Evolutionary conservation across 2,329 filamentous ascomycete species (phyloP), one percentile per base, ranked within the genome.

Genomic region (Penicillium italicum): DNA sequence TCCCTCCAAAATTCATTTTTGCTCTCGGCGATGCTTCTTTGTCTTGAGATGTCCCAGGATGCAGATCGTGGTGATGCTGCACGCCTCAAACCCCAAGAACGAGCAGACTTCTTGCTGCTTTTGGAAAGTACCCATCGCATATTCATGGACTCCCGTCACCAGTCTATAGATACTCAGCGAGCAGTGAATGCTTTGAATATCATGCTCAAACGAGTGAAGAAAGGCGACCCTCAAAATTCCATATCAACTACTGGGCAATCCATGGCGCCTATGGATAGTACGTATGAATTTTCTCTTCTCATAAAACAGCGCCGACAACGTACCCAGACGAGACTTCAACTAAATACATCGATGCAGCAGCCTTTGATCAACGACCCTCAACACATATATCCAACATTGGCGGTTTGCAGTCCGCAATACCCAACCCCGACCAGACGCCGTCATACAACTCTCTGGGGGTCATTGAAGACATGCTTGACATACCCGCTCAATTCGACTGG

Each of bases 21-120:
- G 49, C 76, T 87, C 2, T 83, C 84, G 0, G 79, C 81, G 52
- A 84, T 85, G 78, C 77, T 87, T 14, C 64, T 87, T 4, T 86
- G 82, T 58, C 71, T 87, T 34, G 69, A 69, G 24, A 42, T 70
- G 12, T 68, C 63, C 1, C 64, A 65, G 37, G 60, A 62, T n/a
- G 59, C 61, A 31, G 56, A 62, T 26, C 55, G 54, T 22, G 55
- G 45, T 1, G 38, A 43, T 33, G n/a, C 41, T 10, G 33, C 50
- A 41, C 50, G 54, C 22, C 16, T 61, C 42, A 24, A 36, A 26
- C 26, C 37, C 3, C 43, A 57, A 3, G 48, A 59, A 46, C 62
- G 61, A 8, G 59, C 61, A 11, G 66, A 69, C 8, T 55, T 70
- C 5, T 36, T 71, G 11, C 26, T 48, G 12, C 62, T 66, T 0